Percentiles rank a stretch among this genome's conserved stretches.
Conservation (phyloP, 2,329 filamentous ascomycete species). For the Aschersonia sp. region DNA sequence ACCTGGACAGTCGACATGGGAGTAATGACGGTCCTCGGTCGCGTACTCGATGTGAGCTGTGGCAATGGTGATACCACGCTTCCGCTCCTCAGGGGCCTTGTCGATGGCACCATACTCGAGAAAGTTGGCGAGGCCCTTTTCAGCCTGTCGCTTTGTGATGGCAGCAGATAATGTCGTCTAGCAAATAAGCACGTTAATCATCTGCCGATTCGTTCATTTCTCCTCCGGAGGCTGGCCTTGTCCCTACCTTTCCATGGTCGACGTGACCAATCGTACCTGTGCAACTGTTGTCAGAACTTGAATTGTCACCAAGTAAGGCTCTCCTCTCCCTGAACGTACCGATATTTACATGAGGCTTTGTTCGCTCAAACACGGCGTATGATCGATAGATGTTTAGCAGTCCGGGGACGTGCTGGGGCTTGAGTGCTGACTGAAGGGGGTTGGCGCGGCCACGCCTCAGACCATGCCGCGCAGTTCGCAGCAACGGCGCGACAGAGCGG, state of each 20-base stretch:
- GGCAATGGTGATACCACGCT: constrained; percentile 99
- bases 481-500: constrained; percentile 61
- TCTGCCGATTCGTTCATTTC: background rate
- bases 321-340: constrained; percentile 36
- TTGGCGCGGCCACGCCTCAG: constrained; percentile 56
- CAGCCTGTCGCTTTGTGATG: constrained; percentile 95
- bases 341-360: constrained; percentile 97
- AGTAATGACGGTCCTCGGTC: constrained; percentile 90
- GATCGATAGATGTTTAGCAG: constrained; percentile 51
- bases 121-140: constrained; percentile 87
- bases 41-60: constrained; percentile 97
- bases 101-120: constrained; percentile 97
- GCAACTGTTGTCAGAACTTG: background rate
- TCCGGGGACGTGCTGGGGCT: constrained; percentile 45
- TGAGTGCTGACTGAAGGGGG: constrained; percentile 59
- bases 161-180: constrained; percentile 96
- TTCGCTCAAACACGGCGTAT: constrained; percentile 66
- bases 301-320: background rate
- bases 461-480: constrained; percentile 68
- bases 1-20: constrained; percentile 98
- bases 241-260: constrained; percentile 88
- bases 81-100: constrained; percentile 97
- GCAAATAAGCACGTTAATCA: background rate
- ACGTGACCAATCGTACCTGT: constrained; percentile 94
- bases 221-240: background rate